These are phyloP conservation scores for Diaporthe vaccinii DNA, from an alignment of 2,329 filamentous ascomycete genomes.

Conservation along the genomic window DNA sequence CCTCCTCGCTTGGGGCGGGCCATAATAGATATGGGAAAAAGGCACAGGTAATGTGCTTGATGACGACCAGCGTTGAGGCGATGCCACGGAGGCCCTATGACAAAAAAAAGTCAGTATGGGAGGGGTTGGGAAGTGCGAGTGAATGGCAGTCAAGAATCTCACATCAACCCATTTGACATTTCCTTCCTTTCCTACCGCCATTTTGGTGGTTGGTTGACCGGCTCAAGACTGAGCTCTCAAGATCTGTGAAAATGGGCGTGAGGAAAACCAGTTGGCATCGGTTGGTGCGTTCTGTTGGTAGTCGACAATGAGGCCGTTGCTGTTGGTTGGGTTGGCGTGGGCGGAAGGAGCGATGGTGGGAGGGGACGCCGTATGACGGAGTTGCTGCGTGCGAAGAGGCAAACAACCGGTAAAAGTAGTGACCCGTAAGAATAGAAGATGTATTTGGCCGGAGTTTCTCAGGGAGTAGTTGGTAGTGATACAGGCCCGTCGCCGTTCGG, in stretches of 20 bases:
- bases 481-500: not conserved
- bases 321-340: not conserved
- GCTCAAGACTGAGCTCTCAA: not conserved
- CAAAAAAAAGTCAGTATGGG: conserved; percentile 71
- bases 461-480: not conserved
- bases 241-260: not conserved
- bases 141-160: conserved; percentile 6
- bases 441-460: not conserved
- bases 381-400: not conserved
- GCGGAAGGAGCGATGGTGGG: not conserved
- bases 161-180: conserved; percentile 43
- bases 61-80: conserved; percentile 41
- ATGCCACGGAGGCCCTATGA: conserved; percentile 41
- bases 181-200: conserved; percentile 42
- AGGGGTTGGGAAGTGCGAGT: conserved; percentile 38
- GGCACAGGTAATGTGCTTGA: conserved; percentile 40
- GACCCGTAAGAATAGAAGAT: conserved; percentile 14
- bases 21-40: conserved; percentile 41
- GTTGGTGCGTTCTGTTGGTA: not conserved
- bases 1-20: conserved; percentile 36
- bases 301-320: not conserved
- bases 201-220: conserved; percentile 42
- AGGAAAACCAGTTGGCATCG: not conserved
- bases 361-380: not conserved
- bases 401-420: not conserved